A percentile compares a stretch with the other conserved stretches of the same genome.
Conservation (phyloP, 176 grass and related monocot species). For the Phoenix dactylifera region DNA sequence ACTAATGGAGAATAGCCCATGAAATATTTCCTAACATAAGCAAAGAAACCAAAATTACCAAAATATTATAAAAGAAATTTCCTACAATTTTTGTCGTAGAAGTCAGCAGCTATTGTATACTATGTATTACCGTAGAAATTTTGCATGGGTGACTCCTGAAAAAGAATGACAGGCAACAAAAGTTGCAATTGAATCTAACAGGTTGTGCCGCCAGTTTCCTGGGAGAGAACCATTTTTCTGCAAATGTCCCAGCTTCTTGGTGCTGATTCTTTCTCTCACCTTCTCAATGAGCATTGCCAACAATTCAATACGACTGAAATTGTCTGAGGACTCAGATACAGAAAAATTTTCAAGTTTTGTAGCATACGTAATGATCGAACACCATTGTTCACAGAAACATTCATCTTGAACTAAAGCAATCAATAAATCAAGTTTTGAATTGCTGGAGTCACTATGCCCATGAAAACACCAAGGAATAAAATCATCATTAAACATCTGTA, state of each 20-base stretch:
- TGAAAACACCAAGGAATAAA: constrained; percentile 85
- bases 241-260: constrained; percentile 37
- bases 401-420: constrained; percentile 72
- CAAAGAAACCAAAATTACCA: too few relatives aligned
- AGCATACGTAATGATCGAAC: constrained; percentile 39
- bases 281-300: constrained; percentile 54
- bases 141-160: constrained; percentile 23
- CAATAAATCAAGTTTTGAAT: constrained; percentile 69
- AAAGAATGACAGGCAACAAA: constrained; percentile 36
- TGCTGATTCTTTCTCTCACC: constrained; percentile 46
- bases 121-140: constrained; percentile 49
- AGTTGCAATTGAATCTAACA: constrained; percentile 56
- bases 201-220: constrained; percentile 50
- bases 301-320: constrained; percentile 38
- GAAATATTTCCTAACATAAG: too few relatives aligned
- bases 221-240: constrained; percentile 36
- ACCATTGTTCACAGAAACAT: constrained; percentile 74
- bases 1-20: too few relatives aligned
- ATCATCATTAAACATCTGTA: constrained; percentile 52
- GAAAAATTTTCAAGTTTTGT: constrained; percentile 15
- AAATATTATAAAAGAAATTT: too few relatives aligned
- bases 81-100: too few relatives aligned
- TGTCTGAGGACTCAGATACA: constrained; percentile 24
- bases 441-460: constrained; percentile 36
- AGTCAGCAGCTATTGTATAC: too few relatives aligned